These are phyloP conservation scores for Candida boleticola DNA, from an alignment of 805 yeast species.

Conservation along the genomic window DNA sequence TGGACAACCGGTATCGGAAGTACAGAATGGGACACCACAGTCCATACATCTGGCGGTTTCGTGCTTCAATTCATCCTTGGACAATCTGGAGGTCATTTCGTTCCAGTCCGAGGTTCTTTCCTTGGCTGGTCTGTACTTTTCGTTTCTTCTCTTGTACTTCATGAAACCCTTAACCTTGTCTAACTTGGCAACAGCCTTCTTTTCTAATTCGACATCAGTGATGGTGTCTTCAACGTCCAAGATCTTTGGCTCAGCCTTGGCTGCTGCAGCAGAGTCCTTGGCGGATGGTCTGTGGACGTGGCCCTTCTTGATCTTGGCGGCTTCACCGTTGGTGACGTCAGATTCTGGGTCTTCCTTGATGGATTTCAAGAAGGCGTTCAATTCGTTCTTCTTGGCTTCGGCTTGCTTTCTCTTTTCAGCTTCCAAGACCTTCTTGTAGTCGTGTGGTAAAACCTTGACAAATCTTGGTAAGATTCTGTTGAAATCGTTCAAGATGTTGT, in stretches of 20 bases:
- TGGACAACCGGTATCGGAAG: conserved; percentile 97
- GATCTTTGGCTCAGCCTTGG: conserved; percentile 70
- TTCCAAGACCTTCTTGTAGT: conserved; percentile 86
- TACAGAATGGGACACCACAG: conserved; percentile 99
- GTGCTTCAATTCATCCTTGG: conserved; percentile 80
- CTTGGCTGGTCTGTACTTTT: conserved; percentile 76
- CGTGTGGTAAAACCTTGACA: conserved; percentile 89
- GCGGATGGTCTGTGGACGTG: conserved; percentile 37
- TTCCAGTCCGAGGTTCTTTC: conserved; percentile 87
- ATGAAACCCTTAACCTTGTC: conserved; percentile 89
- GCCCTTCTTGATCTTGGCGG: conserved; percentile 53
- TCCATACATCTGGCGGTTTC: conserved; percentile 99
- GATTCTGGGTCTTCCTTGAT: conserved; percentile 80
- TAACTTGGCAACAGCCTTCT: conserved; percentile 58
- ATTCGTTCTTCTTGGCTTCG: conserved; percentile 64
- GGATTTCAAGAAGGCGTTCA: conserved; percentile 61
- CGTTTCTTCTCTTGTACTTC: conserved; percentile 88
- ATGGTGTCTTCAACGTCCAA: conserved; percentile 89
- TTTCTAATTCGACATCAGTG: conserved; percentile 62
- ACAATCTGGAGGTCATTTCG: conserved; percentile 76
- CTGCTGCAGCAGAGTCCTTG: conserved; percentile 16
- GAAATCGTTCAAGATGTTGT: conserved; percentile 77
- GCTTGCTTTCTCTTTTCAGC: conserved; percentile 65
- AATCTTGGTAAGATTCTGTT: conserved; percentile 84
- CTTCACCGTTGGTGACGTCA: conserved; percentile 89